Conservation (phyloP, 495 filamentous ascomycete species). For the Tuber calosporum region DNA sequence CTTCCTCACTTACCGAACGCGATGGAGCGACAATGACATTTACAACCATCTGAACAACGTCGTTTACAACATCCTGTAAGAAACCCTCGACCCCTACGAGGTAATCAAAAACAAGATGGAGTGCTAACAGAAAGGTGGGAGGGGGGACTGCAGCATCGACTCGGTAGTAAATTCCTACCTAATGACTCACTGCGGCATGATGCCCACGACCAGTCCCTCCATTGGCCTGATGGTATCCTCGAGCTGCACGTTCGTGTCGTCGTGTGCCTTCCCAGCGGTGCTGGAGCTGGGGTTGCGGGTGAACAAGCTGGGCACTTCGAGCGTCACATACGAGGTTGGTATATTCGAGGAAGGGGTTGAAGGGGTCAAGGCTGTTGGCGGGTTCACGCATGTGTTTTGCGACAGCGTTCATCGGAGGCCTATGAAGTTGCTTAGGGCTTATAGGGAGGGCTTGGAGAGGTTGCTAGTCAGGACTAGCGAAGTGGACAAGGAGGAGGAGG, state of each 20-base stretch:
- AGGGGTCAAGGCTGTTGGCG: slow-evolving; percentile 75
- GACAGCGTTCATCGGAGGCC: slow-evolving; percentile 64
- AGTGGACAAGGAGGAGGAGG: no score
- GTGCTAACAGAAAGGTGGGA: slow-evolving; percentile 8
- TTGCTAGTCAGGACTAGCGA: slow-evolving; percentile 18
- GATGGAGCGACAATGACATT: slow-evolving; percentile 98
- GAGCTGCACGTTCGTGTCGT: slow-evolving; percentile 74
- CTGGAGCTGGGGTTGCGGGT: slow-evolving; percentile 77
- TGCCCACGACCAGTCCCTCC: slow-evolving; percentile 60
- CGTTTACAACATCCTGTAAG: slow-evolving; percentile 67
- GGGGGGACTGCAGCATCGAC: slow-evolving; percentile 51
- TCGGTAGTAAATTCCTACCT: slow-evolving; percentile 87
- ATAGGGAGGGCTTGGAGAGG: slow-evolving; percentile 52
- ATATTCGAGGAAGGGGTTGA: slow-evolving; percentile 71
- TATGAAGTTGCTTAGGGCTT: slow-evolving; percentile 50
- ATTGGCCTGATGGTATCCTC: slow-evolving; percentile 78
- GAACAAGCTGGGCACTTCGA: slow-evolving; percentile 73
- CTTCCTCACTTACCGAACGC: slow-evolving; percentile 72
- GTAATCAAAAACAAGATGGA: neutral
- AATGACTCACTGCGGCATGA: slow-evolving; percentile 66
- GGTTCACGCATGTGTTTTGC: slow-evolving; percentile 85
- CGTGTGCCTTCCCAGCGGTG: slow-evolving; percentile 73
- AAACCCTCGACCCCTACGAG: neutral
- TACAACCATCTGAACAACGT: slow-evolving; percentile 82
- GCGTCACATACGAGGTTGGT: slow-evolving; percentile 86